phyloP scores from a whole-genome alignment of 805 yeast genomes.

The Candida ipomoeae region DNA sequence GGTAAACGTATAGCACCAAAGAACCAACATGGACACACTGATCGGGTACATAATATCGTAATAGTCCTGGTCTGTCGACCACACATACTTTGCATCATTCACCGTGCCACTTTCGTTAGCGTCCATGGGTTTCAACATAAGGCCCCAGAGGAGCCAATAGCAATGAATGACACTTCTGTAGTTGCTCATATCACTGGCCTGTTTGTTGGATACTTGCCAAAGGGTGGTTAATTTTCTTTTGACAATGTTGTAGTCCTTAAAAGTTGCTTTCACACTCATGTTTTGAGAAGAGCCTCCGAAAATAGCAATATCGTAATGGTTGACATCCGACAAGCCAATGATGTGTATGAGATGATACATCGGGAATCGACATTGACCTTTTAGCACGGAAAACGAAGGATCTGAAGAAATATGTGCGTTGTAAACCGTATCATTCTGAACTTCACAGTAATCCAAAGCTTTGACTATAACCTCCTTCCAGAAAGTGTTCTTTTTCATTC shows the following conservation, averaged over 20 bases:
- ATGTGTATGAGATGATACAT: conserved; percentile 73
- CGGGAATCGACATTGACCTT: conserved; percentile 53
- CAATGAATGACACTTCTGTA: conserved; percentile 36
- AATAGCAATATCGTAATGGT: conserved; percentile 74
- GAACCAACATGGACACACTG: conserved; percentile 34
- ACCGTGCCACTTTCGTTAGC: conserved; percentile 15
- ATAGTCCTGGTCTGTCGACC: conserved; percentile 34
- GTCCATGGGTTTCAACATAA: conserved; percentile 27
- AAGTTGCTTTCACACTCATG: conserved; percentile 36
- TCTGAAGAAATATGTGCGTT: conserved; percentile 1
- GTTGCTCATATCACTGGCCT: conserved; percentile 28
- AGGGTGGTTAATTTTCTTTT: conserved; percentile 30
- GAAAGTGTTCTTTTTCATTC: conserved; percentile 14
- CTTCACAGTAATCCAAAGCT: conserved; percentile 67
- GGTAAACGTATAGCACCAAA: conserved; percentile 38
- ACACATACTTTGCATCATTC: conserved; percentile 17
- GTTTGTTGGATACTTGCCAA: conserved; percentile 21
- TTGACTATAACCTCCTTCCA: conserved; percentile 73
- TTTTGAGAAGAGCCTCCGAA: conserved; percentile 81
- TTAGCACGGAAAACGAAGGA: conserved; percentile 7
- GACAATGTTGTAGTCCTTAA: conserved; percentile 32
- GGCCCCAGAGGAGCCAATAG: conserved; percentile 38
- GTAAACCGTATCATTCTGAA: conserved; percentile 32
- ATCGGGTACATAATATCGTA: conserved; percentile 36
- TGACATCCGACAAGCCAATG: conserved; percentile 53